A percentile compares a stretch with the other conserved stretches of the same genome.
Conservation (phyloP, 257 asterid genomes). For the Primulina tabacum region DNA sequence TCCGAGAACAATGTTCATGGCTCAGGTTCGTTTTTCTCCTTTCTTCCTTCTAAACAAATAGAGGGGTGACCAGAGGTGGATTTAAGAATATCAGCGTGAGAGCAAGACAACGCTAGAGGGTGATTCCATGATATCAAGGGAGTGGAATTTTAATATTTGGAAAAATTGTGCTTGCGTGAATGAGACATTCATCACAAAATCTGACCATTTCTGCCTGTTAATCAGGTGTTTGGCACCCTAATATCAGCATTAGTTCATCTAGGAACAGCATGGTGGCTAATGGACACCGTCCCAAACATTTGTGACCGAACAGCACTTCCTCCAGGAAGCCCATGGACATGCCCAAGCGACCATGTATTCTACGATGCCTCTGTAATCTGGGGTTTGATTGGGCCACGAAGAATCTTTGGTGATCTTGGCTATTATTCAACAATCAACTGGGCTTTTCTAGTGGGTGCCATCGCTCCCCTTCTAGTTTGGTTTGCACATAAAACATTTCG, state of each 20-base stretch:
- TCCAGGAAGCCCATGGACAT: conserved; percentile 82
- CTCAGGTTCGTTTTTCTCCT: conserved; percentile 53
- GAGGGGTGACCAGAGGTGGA: neutral
- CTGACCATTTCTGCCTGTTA: conserved; percentile 11
- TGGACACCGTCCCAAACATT: conserved; percentile 74
- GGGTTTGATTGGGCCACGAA: conserved; percentile 80
- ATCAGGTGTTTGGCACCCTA: conserved; percentile 75
- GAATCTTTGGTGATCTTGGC: conserved; percentile 76
- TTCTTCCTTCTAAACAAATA: neutral
- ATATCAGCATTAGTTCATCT: conserved; percentile 69
- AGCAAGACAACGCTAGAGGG: neutral
- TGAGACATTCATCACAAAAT: neutral
- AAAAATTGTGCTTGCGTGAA: too few species aligned
- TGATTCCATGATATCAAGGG: neutral
- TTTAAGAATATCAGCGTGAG: neutral
- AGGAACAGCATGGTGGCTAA: conserved; percentile 96
- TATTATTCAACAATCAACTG: conserved; percentile 69
- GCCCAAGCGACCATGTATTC: conserved; percentile 84
- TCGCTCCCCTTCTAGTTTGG: conserved; percentile 76
- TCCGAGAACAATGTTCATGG: conserved; percentile 94
- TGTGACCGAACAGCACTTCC: conserved; percentile 68
- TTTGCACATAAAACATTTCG: conserved; percentile 59
- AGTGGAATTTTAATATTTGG: neutral
- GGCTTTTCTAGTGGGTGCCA: conserved; percentile 66
- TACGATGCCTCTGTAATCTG: conserved; percentile 83